These are phyloP conservation scores for Metschnikowia aberdeeniae DNA, from an alignment of 805 yeast genomes.

Conservation along the genomic window DNA sequence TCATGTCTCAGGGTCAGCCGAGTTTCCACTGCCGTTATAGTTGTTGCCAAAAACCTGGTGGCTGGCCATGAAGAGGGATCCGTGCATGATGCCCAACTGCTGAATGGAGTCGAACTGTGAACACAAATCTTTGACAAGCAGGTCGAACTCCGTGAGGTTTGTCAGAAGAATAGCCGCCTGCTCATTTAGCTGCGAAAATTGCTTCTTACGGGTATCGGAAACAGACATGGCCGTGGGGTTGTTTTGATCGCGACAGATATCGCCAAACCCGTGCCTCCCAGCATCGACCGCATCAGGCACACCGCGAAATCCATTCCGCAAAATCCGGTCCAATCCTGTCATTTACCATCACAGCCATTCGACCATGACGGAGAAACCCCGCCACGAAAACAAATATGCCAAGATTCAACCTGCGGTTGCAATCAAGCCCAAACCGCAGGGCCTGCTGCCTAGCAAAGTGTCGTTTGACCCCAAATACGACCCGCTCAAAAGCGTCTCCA, in stretches of 20 bases:
- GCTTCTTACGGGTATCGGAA: slow-evolving; percentile 8
- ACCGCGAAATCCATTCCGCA: no score
- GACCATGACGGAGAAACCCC: background rate
- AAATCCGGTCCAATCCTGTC: no score
- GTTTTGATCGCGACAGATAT: no score
- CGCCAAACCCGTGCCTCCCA: no score
- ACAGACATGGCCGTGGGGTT: slow-evolving; percentile 6
- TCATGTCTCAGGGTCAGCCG: no score
- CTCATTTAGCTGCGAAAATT: slow-evolving; percentile 38
- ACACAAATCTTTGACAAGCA: slow-evolving; percentile 45
- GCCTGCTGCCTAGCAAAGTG: slow-evolving; percentile 25
- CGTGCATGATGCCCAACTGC: slow-evolving; percentile 54
- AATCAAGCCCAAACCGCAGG: slow-evolving; percentile 29
- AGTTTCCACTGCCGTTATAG: slow-evolving; percentile 3
- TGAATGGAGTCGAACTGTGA: slow-evolving; percentile 51
- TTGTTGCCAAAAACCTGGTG: slow-evolving; percentile 36
- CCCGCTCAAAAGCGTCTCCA: slow-evolving; percentile 10
- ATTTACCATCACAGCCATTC: no score
- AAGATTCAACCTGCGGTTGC: slow-evolving; percentile 40
- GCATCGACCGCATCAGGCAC: no score
- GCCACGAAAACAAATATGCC: slow-evolving; percentile 22
- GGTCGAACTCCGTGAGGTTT: slow-evolving; percentile 50
- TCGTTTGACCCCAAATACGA: slow-evolving; percentile 18
- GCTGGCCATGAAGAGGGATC: slow-evolving; percentile 46
- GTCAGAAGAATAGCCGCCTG: slow-evolving; percentile 56